A percentile compares a stretch with the other conserved stretches of the same genome.
These are phyloP conservation scores for Porcisia hertigi DNA, from an alignment of 208 protist species.

Conservation along the genomic window DNA sequence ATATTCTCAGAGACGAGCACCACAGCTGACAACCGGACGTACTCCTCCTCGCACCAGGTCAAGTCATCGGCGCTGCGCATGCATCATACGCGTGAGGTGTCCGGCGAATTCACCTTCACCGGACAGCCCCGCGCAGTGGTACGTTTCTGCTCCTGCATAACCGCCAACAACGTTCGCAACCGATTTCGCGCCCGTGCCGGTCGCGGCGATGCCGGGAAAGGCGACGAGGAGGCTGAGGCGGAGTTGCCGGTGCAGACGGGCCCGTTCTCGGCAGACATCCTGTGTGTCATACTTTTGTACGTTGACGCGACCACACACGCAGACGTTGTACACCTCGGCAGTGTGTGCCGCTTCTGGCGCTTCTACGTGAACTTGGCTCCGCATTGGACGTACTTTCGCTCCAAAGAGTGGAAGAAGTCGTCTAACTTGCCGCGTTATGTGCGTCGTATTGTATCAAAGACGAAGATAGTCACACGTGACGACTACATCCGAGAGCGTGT, in stretches of 20 bases:
- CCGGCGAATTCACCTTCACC: slow-evolving; percentile 65
- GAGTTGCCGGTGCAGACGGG: slow-evolving; percentile 54
- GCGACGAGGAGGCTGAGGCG: slow-evolving; percentile 1
- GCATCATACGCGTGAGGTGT: slow-evolving; percentile 38
- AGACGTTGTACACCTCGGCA: slow-evolving; percentile 64
- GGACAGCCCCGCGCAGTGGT: slow-evolving; percentile 66
- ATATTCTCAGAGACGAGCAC: slow-evolving; percentile 47
- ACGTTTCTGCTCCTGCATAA: slow-evolving; percentile 79
- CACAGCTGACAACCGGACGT: slow-evolving; percentile 41
- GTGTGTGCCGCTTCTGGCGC: slow-evolving; percentile 75
- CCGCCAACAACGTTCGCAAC: slow-evolving; percentile 30
- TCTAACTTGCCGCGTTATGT: slow-evolving; percentile 65
- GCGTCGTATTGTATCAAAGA: slow-evolving; percentile 61
- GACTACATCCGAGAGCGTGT: slow-evolving; percentile 71
- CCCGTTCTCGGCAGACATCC: slow-evolving; percentile 72
- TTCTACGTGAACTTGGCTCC: slow-evolving; percentile 80
- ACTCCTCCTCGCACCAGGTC: slow-evolving; percentile 37
- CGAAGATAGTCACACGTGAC: slow-evolving; percentile 78
- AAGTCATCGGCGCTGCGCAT: slow-evolving; percentile 31
- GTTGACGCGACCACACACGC: slow-evolving; percentile 51
- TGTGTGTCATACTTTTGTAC: slow-evolving; percentile 75
- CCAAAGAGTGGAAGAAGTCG: slow-evolving; percentile 54
- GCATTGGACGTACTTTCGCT: slow-evolving; percentile 82
- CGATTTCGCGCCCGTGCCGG: slow-evolving; percentile 5
- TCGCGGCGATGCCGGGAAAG: slow-evolving; percentile 1